Evolutionary conservation across 257 asterid genomes (phyloP), one percentile per base, ranked within the genome.

Genomic region (Solanum rostratum): DNA sequence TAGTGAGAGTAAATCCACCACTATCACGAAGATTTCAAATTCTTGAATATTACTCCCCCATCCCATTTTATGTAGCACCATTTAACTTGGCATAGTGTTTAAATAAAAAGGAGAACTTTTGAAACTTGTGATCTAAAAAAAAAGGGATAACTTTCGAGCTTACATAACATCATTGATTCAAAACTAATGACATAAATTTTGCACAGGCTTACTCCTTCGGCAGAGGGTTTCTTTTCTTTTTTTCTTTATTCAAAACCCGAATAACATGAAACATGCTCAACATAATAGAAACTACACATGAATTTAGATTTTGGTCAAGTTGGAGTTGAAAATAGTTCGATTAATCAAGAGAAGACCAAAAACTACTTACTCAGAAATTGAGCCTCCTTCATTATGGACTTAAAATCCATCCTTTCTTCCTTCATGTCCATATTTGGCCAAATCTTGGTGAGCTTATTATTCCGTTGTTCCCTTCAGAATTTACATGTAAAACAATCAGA

Each of bases 311-410:
- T 78, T 5, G 11, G 7, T 76, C 60, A 66, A 39, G 30, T 70
- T 13, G 18, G 53, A 70, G 18, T 70, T n/a, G 4, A 19, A 39
- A 39, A 68, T 39, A 33, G 76, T 33, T 4, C 29, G 30, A 52
- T 39, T 71, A 73, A 73, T n/a, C 37, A 43, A 73, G 39, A 73
- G 80, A 43, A 43, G 20, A 73, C 80, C 30, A n/a, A 73, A 71
- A 41, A 43, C 3, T 29, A 29, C 82, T 60, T 90, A 92, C 97
- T 95, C 83, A 92, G 59, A 86, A 85, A 88, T 83, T 93, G 90
- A 27, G 91, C 90, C 82, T 93, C 97, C 87, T 91, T 93, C 82
- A 91, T 71, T 54, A 91, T 93, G 60, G 94, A 90, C 88, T 82
- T 87, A 87, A 94, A 87, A 83, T 92, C 92, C 88, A 91, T 84